phyloP scores from a whole-genome alignment of 2,329 filamentous ascomycete genomes.

The Colletotrichum sp. region DNA sequence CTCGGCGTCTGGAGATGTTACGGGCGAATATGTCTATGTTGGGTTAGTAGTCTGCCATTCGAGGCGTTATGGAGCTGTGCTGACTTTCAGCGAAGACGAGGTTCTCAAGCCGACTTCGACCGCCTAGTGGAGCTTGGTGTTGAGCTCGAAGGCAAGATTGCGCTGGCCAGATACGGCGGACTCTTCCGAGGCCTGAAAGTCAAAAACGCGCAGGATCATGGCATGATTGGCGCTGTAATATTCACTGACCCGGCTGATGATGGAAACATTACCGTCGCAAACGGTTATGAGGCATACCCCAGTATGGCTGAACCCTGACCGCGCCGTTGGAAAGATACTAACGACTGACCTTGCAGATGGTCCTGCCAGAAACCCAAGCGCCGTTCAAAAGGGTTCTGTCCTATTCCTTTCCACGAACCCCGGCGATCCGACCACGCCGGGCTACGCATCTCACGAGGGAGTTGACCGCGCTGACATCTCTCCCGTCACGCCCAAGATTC shows the following conservation, averaged over 20 bases:
- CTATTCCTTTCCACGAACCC: conserved; percentile 65
- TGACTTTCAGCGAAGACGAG: conserved; percentile 43
- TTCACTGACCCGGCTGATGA: conserved; percentile 81
- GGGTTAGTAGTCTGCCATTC: conserved; percentile 52
- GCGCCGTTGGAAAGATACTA: conserved; percentile 27
- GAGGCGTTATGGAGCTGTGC: background rate
- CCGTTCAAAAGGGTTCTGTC: conserved; percentile 79
- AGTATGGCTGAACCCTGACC: conserved; percentile 24
- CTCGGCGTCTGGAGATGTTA: conserved; percentile 78
- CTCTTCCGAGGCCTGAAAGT: conserved; percentile 84
- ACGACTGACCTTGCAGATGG: conserved; percentile 44
- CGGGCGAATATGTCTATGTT: conserved; percentile 75
- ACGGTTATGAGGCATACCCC: conserved; percentile 76
- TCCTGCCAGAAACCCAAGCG: conserved; percentile 76
- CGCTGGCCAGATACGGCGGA: conserved; percentile 76
- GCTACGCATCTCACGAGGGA: conserved; percentile 79
- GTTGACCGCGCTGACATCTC: conserved; percentile 68
- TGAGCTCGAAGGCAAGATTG: conserved; percentile 77
- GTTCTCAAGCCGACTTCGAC: conserved; percentile 76
- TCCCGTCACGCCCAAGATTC: conserved; percentile 73
- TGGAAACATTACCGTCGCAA: conserved; percentile 74
- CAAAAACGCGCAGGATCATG: conserved; percentile 80
- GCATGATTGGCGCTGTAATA: conserved; percentile 74
- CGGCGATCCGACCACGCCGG: conserved; percentile 80
- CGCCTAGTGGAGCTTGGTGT: conserved; percentile 72